A percentile compares a stretch with the other conserved stretches of the same genome.
These are phyloP conservation scores for Escovopsis sp. DNA, from an alignment of 2,329 filamentous ascomycete genomes.

Conservation along the genomic window DNA sequence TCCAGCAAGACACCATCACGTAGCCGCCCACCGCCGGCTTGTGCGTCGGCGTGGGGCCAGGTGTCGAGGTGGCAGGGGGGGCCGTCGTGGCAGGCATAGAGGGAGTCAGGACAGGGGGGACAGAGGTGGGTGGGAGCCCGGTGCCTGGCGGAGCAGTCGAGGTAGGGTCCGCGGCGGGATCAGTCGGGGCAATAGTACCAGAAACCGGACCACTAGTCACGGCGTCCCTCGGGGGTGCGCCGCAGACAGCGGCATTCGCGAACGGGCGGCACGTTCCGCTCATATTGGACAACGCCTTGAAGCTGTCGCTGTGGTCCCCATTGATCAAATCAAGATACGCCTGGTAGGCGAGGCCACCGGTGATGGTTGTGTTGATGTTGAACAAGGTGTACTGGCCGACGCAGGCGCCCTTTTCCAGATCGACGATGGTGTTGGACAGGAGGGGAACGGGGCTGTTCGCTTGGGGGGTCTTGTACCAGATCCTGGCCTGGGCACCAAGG, in stretches of 20 bases:
- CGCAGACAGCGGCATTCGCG: slow-evolving; percentile 18
- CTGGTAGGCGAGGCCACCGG: slow-evolving; percentile 29
- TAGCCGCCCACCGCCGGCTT: slow-evolving; percentile 29
- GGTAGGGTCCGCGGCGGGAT: background rate
- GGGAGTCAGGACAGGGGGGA: background rate
- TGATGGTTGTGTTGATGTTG: slow-evolving; percentile 25
- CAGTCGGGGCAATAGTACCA: slow-evolving; percentile 6
- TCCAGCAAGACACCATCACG: slow-evolving; percentile 31
- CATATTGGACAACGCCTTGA: slow-evolving; percentile 32
- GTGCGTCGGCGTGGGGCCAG: slow-evolving; percentile 16
- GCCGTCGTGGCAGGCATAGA: slow-evolving; percentile 3
- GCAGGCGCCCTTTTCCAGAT: slow-evolving; percentile 28
- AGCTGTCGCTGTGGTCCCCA: slow-evolving; percentile 28
- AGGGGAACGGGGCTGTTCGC: slow-evolving; percentile 27
- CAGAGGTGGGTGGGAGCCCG: slow-evolving; percentile 1
- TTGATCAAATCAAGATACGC: slow-evolving; percentile 31
- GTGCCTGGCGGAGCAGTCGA: slow-evolving; percentile 1
- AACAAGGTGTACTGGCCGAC: slow-evolving; percentile 35
- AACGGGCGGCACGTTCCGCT: slow-evolving; percentile 30
- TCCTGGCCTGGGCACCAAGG: slow-evolving; percentile 24
- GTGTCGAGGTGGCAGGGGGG: slow-evolving; percentile 2
- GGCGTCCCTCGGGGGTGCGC: slow-evolving; percentile 6
- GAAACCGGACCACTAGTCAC: slow-evolving; percentile 6
- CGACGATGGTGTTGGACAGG: slow-evolving; percentile 22
- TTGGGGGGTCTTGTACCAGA: slow-evolving; percentile 29